Evolutionary conservation across 495 filamentous ascomycete genomes (phyloP).

Genomic region (Penicillium odoratum): DNA sequence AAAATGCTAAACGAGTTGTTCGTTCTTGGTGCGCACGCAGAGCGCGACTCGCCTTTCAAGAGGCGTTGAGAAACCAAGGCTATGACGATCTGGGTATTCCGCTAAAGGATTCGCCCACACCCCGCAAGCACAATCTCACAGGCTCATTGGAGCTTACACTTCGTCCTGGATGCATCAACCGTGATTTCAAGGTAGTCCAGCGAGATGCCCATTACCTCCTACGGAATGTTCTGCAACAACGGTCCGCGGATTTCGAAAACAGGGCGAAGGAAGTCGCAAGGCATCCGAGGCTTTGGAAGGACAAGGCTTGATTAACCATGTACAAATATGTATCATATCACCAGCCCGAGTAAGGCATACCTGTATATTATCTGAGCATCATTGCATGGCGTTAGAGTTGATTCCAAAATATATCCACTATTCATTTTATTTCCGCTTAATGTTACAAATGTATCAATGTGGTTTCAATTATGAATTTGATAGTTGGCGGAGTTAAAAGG

Average conservation of each 20-base stretch:
- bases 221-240: conserved; percentile 12
- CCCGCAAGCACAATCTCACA: conserved; percentile 13
- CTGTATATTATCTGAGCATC: conserved; percentile 18
- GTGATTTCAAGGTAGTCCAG: conserved; percentile 25
- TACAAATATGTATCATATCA: conserved; percentile 17
- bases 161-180: conserved; percentile 10
- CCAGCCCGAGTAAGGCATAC: not conserved
- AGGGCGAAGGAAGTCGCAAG: not conserved
- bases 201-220: conserved; percentile 26
- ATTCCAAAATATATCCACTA: conserved; percentile 4
- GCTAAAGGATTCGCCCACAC: conserved; percentile 4
- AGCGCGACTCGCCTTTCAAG: conserved; percentile 52
- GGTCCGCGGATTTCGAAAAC: not conserved
- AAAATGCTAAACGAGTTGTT: conserved; percentile 47
- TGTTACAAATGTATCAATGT: not conserved
- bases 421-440: conserved; percentile 11
- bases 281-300: not conserved
- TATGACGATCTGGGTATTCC: conserved; percentile 54
- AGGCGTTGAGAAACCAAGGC: conserved; percentile 55
- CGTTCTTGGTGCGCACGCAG: conserved; percentile 52
- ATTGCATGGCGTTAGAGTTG: conserved; percentile 20
- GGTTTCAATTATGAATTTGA: not conserved
- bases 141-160: conserved; percentile 34
- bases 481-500: not conserved
- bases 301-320: conserved; percentile 2